These are phyloP conservation scores for Urtica urens DNA, from an alignment of 306 rosid species.

Conservation along the genomic window DNA sequence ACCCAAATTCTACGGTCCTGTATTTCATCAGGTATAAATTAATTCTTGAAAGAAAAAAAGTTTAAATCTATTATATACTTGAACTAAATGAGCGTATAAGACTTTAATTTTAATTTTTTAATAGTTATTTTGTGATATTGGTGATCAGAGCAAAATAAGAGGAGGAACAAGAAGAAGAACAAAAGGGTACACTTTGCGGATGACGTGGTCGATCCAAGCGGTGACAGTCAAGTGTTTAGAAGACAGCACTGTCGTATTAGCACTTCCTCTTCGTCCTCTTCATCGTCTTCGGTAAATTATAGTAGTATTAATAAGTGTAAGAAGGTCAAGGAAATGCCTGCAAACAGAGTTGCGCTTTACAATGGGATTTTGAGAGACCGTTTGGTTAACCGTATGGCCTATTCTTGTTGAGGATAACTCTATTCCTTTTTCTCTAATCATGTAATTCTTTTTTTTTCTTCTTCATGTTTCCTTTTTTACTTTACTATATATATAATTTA, in stretches of 20 bases:
- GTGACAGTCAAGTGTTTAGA: conserved; percentile 54
- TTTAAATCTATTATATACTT: background rate
- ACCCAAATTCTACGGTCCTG: conserved; percentile 60
- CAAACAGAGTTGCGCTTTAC: conserved; percentile 67
- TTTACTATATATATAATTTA: no score
- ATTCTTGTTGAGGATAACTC: conserved; percentile 35
- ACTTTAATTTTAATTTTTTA: background rate
- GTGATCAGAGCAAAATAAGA: conserved; percentile 39
- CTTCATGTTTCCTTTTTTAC: background rate
- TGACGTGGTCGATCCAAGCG: conserved; percentile 62
- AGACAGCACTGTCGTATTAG: conserved; percentile 18
- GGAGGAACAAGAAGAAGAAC: conserved; percentile 34
- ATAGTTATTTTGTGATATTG: conserved; percentile 2
- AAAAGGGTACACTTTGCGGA: conserved; percentile 72
- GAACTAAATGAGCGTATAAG: background rate
- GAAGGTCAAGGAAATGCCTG: conserved; percentile 56
- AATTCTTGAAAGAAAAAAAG: background rate
- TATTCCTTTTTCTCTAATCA: background rate
- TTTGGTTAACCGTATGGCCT: conserved; percentile 44
- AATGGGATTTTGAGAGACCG: conserved; percentile 86
- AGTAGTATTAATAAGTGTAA: conserved; percentile 9
- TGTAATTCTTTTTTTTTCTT: background rate
- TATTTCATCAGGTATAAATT: conserved; percentile 68
- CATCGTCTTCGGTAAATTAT: conserved; percentile 18
- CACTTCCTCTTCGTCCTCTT: conserved; percentile 9